These are phyloP conservation scores for Salix dunnii DNA, from an alignment of 345 rosid genomes.

Conservation along the genomic window DNA sequence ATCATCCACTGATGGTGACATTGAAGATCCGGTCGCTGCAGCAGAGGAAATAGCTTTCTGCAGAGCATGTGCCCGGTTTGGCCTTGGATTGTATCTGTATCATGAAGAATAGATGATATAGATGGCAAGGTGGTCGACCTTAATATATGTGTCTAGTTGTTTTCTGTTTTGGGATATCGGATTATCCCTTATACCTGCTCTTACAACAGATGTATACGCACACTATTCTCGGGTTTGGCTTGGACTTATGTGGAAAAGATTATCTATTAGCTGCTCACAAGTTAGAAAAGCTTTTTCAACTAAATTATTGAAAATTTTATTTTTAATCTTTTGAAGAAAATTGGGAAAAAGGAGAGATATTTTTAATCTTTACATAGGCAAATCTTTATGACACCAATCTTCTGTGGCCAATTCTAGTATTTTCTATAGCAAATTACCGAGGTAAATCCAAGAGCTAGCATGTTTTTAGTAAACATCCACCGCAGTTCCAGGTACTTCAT, in stretches of 20 bases:
- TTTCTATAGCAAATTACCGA: not conserved
- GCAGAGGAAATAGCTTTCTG: slow-evolving; percentile 98
- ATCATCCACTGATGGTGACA: slow-evolving; percentile 35
- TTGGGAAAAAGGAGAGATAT: not conserved
- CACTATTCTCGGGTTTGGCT: not conserved
- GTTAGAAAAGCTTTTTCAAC: not conserved
- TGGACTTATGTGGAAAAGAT: not conserved
- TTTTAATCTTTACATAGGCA: not conserved
- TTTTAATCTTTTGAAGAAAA: not conserved
- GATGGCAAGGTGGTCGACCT: slow-evolving; percentile 9
- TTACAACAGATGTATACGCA: slow-evolving; percentile 24
- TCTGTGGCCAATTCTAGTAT: not conserved
- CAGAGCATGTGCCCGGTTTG: slow-evolving; percentile 92
- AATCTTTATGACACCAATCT: not conserved
- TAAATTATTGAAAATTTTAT: not conserved
- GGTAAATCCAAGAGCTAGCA: not conserved
- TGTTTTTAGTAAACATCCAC: too few relatives aligned
- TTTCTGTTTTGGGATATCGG: slow-evolving; percentile 7
- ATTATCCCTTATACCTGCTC: not conserved
- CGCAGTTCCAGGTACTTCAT: too few relatives aligned
- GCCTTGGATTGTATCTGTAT: slow-evolving; percentile 87
- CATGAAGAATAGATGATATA: slow-evolving; percentile 55
- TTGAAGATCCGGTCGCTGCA: slow-evolving; percentile 70
- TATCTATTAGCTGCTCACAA: not conserved
- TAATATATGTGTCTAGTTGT: not conserved